Evolutionary conservation across 2,329 filamentous ascomycete species (phyloP), one percentile per base, ranked within the genome.

Genomic region (Nemania serpens): DNA sequence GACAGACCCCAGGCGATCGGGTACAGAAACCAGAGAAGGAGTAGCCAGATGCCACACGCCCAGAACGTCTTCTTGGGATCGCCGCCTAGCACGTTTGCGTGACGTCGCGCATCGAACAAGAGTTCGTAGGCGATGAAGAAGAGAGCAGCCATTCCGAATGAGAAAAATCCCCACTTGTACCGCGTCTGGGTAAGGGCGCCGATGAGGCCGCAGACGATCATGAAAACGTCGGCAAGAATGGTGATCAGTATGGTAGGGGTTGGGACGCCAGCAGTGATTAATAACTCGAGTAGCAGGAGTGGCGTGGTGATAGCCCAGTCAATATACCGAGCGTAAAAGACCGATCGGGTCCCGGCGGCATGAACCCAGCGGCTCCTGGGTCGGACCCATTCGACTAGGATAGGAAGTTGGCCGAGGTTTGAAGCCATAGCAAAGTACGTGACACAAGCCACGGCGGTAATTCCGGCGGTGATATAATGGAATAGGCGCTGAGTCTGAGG

Each of bases 161-260:
- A 75, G 72, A 82, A 89, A 75, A 87, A 91, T 1, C 86, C 86
- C 85, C 85, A 90, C 70, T 90, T 91, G 78, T 90, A 91, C 2
- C 75, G 76, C 9, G 82, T 84, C 15, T 74, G 71, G 3, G 88
- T 85, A 1, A 90, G 81, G 2, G 88, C 86, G 29, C 88, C 88
- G 17, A 90, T 80, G 5, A 90, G 80, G 22, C 86, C 86, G 20
- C 83, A 84, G n/a, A 89, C 76, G 49, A 91, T 82, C 86, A 90
- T 89, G 68, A 90, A 78, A 68, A 84, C 78, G 64, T 89, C 86
- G 2, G 88, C 79, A 5, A 90, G 76, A 7, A 90, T 77, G 1
- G 85, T 82, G 69, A 82, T 85, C 41, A 89, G 70, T 29, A 89
- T 84, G 1, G 85, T 88, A 0, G 87, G 84, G 75, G 84, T 88